A percentile compares a stretch with the other conserved stretches of the same genome.
phyloP scores from a whole-genome alignment of 257 asterid species.

The Linderniella brevidens region DNA sequence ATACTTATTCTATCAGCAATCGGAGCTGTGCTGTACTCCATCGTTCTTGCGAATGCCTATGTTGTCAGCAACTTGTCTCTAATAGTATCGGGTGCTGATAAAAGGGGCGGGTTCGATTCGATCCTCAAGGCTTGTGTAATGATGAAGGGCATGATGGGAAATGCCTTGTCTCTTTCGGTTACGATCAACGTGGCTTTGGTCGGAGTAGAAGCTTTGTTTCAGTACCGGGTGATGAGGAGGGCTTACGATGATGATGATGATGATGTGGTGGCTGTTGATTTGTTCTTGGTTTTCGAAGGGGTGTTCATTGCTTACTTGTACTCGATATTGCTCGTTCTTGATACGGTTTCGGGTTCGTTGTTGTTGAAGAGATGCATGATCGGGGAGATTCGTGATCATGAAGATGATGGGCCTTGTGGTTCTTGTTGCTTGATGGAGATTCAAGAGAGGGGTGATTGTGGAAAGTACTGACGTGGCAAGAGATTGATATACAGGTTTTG shows the following conservation, averaged over 20 bases:
- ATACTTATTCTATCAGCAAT: slow-evolving; percentile 31
- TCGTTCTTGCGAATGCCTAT: slow-evolving; percentile 48
- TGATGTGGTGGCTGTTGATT: slow-evolving; percentile 3
- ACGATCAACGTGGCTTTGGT: slow-evolving; percentile 35
- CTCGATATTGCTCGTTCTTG: slow-evolving; percentile 38
- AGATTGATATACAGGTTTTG: too few species aligned
- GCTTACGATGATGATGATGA: slow-evolving; percentile 16
- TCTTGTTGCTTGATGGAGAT: too few species aligned
- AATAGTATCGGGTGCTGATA: slow-evolving; percentile 28
- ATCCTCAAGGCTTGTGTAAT: slow-evolving; percentile 32
- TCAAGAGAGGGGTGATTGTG: too few species aligned
- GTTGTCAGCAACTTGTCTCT: slow-evolving; percentile 30
- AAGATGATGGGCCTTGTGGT: too few species aligned
- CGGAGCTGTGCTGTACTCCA: slow-evolving; percentile 40
- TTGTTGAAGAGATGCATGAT: slow-evolving; percentile 29
- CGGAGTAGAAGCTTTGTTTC: slow-evolving; percentile 49
- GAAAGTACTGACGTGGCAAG: too few species aligned
- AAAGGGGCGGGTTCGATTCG: slow-evolving; percentile 22
- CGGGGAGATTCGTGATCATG: too few species aligned
- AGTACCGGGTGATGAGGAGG: slow-evolving; percentile 30
- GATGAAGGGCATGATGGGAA: slow-evolving; percentile 31
- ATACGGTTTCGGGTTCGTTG: slow-evolving; percentile 35
- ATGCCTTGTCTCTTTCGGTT: slow-evolving; percentile 42
- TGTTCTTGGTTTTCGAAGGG: slow-evolving; percentile 37
- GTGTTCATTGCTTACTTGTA: slow-evolving; percentile 43